Evolutionary conservation across 805 yeast species (phyloP).

Genomic region (Schizosaccharomyces octosporus): DNA sequence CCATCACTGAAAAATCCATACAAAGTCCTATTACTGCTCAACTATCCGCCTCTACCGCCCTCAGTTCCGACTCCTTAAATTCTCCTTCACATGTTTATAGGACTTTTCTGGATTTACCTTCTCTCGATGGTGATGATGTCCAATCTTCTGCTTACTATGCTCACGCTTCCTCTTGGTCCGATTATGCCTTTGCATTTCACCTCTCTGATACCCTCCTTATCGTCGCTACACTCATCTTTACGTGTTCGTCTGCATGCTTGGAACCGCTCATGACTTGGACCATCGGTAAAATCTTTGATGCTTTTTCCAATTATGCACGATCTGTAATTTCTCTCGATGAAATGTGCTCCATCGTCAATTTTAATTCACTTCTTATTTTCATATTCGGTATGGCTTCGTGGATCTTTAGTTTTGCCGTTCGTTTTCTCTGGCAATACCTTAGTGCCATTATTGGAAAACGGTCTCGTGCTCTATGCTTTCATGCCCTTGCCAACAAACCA

Average conservation of each 20-base stretch:
- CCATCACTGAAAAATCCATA: background rate
- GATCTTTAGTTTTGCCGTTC: background rate
- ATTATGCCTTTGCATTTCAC: background rate
- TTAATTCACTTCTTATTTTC: background rate
- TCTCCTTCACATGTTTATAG: too few species aligned
- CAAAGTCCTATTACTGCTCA: background rate
- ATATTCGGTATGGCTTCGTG: background rate
- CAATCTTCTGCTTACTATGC: background rate
- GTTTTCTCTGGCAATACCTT: background rate
- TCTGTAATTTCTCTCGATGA: background rate
- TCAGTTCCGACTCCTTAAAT: too few species aligned
- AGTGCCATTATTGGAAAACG: background rate
- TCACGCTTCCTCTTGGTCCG: background rate
- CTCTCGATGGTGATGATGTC: background rate
- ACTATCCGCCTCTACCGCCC: too few species aligned
- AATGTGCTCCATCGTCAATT: background rate
- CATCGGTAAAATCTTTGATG: background rate
- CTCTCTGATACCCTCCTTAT: background rate
- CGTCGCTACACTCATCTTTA: background rate
- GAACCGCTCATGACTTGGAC: background rate
- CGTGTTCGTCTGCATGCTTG: background rate
- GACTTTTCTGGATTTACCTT: background rate
- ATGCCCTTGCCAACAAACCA: background rate
- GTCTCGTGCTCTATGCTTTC: background rate
- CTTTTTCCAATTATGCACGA: background rate